Evolutionary conservation across 306 rosid genomes (phyloP).

Genomic region (Cajanus cajan): DNA sequence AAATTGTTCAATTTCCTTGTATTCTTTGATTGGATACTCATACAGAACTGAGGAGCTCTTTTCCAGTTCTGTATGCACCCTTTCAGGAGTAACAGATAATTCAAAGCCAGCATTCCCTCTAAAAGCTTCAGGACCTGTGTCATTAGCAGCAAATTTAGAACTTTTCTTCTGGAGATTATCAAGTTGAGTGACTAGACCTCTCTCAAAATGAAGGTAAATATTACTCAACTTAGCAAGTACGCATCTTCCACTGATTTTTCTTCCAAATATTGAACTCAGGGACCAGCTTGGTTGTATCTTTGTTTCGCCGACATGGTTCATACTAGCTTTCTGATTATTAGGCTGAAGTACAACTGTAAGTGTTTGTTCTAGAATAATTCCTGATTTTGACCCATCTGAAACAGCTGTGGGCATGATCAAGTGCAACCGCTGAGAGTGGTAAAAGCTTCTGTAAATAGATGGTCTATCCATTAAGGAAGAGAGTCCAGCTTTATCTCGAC

Average conservation of each 20-base stretch:
- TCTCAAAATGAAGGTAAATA: slow-evolving; percentile 74
- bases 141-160: slow-evolving; percentile 30
- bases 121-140: slow-evolving; percentile 41
- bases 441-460: slow-evolving; percentile 87
- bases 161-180: slow-evolving; percentile 50
- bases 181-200: slow-evolving; percentile 55
- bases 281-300: slow-evolving; percentile 87
- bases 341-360: slow-evolving; percentile 90
- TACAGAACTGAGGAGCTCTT: slow-evolving; percentile 53
- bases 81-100: slow-evolving; percentile 67
- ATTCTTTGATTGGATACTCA: slow-evolving; percentile 61
- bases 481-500: slow-evolving; percentile 91
- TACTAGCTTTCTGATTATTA: slow-evolving; percentile 35
- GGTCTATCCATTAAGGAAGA: slow-evolving; percentile 87
- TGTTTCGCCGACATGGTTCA: slow-evolving; percentile 35
- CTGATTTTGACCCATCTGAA: slow-evolving; percentile 46
- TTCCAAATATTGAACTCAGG: slow-evolving; percentile 79
- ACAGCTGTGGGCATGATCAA: slow-evolving; percentile 43
- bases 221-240: slow-evolving; percentile 77
- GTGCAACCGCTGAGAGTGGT: slow-evolving; percentile 83
- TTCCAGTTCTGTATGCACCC: slow-evolving; percentile 55
- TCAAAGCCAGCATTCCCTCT: slow-evolving; percentile 59
- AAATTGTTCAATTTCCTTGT: slow-evolving; percentile 51
- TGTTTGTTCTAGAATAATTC: slow-evolving; percentile 73
- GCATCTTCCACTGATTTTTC: slow-evolving; percentile 69